Conservation (phyloP, 768 basidiomycete genomes). For the Panaeolus papilionaceus region DNA sequence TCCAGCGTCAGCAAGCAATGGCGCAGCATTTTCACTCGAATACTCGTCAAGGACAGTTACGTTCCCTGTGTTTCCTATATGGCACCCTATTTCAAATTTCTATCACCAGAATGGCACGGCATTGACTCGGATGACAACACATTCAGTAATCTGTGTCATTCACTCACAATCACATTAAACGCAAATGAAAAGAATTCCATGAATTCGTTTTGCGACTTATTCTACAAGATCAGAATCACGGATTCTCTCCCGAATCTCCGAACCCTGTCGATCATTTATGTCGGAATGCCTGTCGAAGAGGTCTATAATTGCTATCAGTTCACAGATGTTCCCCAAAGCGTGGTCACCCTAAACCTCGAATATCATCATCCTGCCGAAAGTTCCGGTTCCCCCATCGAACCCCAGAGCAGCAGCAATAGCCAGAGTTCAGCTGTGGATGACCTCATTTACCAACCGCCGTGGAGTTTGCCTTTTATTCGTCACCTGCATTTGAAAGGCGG, state of each 20-base stretch:
- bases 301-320: conserved; percentile 30
- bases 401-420: neutral
- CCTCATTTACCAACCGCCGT: neutral
- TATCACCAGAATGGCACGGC: conserved; percentile 10
- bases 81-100: conserved; percentile 19
- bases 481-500: neutral
- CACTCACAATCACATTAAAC: conserved; percentile 8
- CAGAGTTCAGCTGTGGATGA: neutral
- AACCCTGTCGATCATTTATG: conserved; percentile 29
- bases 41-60: conserved; percentile 39
- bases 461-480: conserved; percentile 9
- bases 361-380: neutral
- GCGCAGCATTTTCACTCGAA: conserved; percentile 35
- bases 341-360: conserved; percentile 8
- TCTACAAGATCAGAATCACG: conserved; percentile 27
- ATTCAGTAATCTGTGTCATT: conserved; percentile 3
- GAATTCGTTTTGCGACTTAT: conserved; percentile 26
- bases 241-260: conserved; percentile 27
- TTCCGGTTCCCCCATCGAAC: neutral
- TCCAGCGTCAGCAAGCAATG: conserved; percentile 36
- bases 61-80: conserved; percentile 36
- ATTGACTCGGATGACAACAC: conserved; percentile 19
- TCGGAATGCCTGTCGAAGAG: conserved; percentile 28
- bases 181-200: conserved; percentile 21
- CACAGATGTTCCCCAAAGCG: conserved; percentile 27